Conservation (phyloP, 106 monocot genomes). For the Xerophyta viscosa region DNA sequence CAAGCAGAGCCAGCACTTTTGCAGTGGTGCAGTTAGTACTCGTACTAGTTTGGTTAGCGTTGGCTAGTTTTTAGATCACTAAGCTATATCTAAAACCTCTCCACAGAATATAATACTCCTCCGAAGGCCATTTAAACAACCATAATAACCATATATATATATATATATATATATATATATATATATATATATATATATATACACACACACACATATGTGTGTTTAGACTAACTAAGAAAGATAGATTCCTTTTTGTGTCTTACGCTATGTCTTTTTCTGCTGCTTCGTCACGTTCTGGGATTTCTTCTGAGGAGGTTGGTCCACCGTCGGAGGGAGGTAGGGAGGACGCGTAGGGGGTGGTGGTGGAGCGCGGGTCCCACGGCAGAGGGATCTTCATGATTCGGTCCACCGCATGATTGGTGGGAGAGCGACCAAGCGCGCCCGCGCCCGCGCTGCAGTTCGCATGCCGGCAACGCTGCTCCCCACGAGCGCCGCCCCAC, state of each 20-base stretch:
- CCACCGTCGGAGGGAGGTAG: too few species aligned
- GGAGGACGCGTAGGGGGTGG: background rate
- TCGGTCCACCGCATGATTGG: conserved; percentile 8
- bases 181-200: too few species aligned
- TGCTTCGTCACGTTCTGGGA: background rate
- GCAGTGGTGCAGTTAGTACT: too few species aligned
- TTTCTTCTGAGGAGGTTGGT: too few species aligned
- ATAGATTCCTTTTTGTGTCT: background rate
- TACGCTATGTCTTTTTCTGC: background rate
- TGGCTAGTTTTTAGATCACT: background rate
- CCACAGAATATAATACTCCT: too few species aligned
- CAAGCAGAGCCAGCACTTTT: conserved; percentile 3
- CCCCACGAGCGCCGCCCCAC: conserved; percentile 17
- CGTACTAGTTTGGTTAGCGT: background rate
- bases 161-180: too few species aligned
- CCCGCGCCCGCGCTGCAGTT: background rate
- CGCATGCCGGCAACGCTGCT: background rate
- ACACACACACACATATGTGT: too few species aligned
- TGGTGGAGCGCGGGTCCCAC: background rate
- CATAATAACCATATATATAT: too few species aligned
- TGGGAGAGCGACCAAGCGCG: background rate
- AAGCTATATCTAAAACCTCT: too few species aligned
- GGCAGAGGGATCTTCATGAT: background rate
- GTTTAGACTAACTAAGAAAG: too few species aligned
- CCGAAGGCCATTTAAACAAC: too few species aligned